Evolutionary conservation across 108 stramenopile species (phyloP).

Genomic region (Schizochytrium sp.): DNA sequence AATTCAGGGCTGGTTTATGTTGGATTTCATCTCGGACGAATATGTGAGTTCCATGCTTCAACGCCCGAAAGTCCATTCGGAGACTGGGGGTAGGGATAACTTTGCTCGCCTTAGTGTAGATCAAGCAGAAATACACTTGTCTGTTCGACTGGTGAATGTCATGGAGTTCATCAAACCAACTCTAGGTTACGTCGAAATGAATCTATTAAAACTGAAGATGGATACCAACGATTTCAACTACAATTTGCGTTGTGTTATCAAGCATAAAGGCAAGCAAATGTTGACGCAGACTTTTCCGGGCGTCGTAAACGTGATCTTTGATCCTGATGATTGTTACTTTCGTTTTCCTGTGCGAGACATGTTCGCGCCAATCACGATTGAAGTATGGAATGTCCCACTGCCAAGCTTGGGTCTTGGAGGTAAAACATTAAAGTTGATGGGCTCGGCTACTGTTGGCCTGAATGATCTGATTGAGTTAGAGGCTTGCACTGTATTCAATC

Average conservation of each 20-base stretch:
- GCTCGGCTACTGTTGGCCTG: neutral
- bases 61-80: neutral
- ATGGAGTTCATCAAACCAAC: slow-evolving; percentile 46
- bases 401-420: neutral
- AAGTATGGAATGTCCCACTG: slow-evolving; percentile 53
- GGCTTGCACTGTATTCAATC: slow-evolving; percentile 1
- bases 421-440: slow-evolving; percentile 13
- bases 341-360: slow-evolving; percentile 58
- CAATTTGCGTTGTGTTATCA: slow-evolving; percentile 39
- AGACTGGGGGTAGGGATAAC: neutral
- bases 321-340: neutral
- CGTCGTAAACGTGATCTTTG: slow-evolving; percentile 43
- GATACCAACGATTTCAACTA: slow-evolving; percentile 55
- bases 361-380: slow-evolving; percentile 12
- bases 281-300: slow-evolving; percentile 41
- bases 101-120: slow-evolving; percentile 51
- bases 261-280: slow-evolving; percentile 35
- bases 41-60: neutral
- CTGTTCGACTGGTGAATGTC: neutral
- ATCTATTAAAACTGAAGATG: slow-evolving; percentile 37
- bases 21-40: slow-evolving; percentile 7
- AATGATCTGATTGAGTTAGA: slow-evolving; percentile 38
- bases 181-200: neutral
- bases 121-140: slow-evolving; percentile 16
- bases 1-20: slow-evolving; percentile 46